phyloP scores from a whole-genome alignment of 2,329 filamentous ascomycete species.

The Alternaria sp. region DNA sequence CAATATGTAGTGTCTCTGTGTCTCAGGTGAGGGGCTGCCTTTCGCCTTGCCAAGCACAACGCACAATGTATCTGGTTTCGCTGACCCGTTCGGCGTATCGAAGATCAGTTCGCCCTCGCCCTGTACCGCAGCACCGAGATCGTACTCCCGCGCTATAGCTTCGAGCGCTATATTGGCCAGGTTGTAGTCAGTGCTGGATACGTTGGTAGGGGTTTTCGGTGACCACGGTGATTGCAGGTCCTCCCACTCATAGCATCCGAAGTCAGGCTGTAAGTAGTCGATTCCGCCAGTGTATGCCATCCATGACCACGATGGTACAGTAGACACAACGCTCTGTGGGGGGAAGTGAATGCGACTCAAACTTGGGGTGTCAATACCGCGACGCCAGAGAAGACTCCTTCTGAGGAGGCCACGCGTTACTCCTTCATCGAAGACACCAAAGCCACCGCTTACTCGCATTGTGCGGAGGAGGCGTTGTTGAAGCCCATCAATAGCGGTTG shows the following conservation, averaged over 20 bases:
- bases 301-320: constrained; percentile 26
- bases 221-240: constrained; percentile 10
- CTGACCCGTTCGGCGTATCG: constrained; percentile 2
- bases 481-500: constrained; percentile 44
- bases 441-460: constrained; percentile 35
- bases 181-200: constrained; percentile 1
- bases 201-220: background rate
- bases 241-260: constrained; percentile 23
- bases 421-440: constrained; percentile 42
- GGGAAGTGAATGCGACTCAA: constrained; percentile 14
- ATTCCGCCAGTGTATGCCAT: constrained; percentile 29
- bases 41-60: constrained; percentile 9
- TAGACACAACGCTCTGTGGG: background rate
- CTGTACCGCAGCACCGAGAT: background rate
- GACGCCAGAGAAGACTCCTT: constrained; percentile 19
- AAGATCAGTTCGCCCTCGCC: constrained; percentile 1
- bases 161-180: background rate
- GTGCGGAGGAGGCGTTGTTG: constrained; percentile 40
- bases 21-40: background rate
- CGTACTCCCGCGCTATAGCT: constrained; percentile 2
- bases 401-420: constrained; percentile 16
- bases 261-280: constrained; percentile 21
- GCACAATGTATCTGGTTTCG: background rate
- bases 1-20: background rate
- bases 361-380: background rate